Base-by-base conservation (phyloP, 2,329 filamentous ascomycete species). In the Ilyonectria sp. region DNA sequence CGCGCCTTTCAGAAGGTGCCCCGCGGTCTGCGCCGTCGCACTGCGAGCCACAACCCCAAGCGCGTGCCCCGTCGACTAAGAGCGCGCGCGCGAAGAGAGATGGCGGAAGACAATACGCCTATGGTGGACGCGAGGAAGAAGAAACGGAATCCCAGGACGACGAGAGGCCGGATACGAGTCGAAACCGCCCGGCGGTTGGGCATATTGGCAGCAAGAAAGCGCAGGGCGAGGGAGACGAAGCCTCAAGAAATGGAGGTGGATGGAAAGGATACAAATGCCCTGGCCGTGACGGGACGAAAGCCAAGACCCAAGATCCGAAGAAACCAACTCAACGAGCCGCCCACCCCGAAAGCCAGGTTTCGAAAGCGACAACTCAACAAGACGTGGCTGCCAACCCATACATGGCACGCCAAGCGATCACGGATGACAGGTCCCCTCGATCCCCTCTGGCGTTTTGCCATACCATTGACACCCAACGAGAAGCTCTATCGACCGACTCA, bases 41-140 rank as follows among this genome's bases (percentile, higher is more conserved):
- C 95, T 0, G 96, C 95, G 21, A 97, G 94, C 79, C 96, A 99
- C 82, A 98, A 99, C 86, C 93, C 93, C 40, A 97, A 95, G 82
- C 89, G 92, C 69, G 92, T 99, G 17, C 96, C 96, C 2, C 92
- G 91, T 77, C 85, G 94, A 69, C 82, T 98, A 76, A 88, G 92
- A 63, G 83, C 82, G 44, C 88, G 92, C 72, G 94, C 94, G 1
- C 88, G 85, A 74, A 83, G 81, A 69, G 89, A 97, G 86, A 97
- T 97, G 91, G 85, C 85, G 17, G 93, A 97, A 63, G 95, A 98
- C 77, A 98, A 98, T 71, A 97, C 95, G 0, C 95, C 96, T 0
- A 92, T 90, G 0, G 91, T 95, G 6, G 92, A 91, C 58, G 85
- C 86, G 1, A 86, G 87, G 68, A 89, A 87, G 69, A 86, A 91